A percentile compares a stretch with the other conserved stretches of the same genome.
Evolutionary conservation across 2,329 filamentous ascomycete genomes (phyloP).

Genomic region (Coniochaeta sp.): DNA sequence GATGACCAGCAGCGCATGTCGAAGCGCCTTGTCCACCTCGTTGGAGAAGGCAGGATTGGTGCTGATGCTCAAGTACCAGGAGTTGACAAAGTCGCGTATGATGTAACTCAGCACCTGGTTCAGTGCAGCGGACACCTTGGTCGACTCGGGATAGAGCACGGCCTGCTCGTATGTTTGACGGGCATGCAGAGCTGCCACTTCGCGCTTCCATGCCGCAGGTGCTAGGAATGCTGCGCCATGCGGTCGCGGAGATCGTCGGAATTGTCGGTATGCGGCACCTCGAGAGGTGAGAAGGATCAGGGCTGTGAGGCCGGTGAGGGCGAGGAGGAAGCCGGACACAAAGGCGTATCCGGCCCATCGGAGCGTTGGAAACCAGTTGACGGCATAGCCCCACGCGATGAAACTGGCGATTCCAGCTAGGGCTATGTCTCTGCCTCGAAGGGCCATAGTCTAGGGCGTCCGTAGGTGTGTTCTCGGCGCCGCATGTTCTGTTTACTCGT

Average conservation of each 20-base stretch:
- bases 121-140: constrained; percentile 70
- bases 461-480: constrained; percentile 21
- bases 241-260: constrained; percentile 31
- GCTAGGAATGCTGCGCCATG: constrained; percentile 53
- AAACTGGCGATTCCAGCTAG: constrained; percentile 64
- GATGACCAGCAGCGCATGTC: constrained; percentile 64
- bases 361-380: constrained; percentile 74
- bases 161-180: constrained; percentile 60
- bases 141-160: constrained; percentile 69
- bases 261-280: constrained; percentile 33
- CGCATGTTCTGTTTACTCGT: constrained; percentile 21
- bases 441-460: constrained; percentile 49
- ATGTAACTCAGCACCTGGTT: constrained; percentile 73
- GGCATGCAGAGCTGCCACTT: constrained; percentile 58
- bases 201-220: constrained; percentile 59
- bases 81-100: constrained; percentile 74
- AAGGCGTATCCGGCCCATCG: constrained; percentile 86
- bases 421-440: constrained; percentile 66
- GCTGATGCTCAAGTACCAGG: constrained; percentile 88
- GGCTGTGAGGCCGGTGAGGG: constrained; percentile 46
- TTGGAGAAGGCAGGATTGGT: constrained; percentile 72
- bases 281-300: constrained; percentile 57
- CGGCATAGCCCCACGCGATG: constrained; percentile 80
- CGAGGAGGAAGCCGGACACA: constrained; percentile 56
- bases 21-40: constrained; percentile 76